These are phyloP conservation scores for Colletotrichum salicis DNA, from an alignment of 2,329 filamentous ascomycete genomes.

Conservation along the genomic window DNA sequence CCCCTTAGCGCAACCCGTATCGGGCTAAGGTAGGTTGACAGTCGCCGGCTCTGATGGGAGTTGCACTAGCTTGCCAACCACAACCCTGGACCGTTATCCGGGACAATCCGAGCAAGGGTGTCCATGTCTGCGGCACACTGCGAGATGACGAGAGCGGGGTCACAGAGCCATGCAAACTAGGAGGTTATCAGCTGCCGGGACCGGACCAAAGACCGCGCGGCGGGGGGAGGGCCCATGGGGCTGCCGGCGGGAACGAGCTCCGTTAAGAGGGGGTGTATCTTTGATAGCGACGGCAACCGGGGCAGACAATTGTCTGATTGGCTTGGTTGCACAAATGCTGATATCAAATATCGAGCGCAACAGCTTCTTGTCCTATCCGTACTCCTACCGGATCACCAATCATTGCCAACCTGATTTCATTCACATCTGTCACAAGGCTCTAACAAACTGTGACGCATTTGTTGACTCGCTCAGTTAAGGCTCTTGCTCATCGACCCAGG, in stretches of 20 bases:
- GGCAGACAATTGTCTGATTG: neutral
- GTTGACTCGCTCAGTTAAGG: neutral
- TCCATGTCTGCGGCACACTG: neutral
- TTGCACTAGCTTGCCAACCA: neutral
- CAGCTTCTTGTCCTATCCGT: neutral
- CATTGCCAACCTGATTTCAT: neutral
- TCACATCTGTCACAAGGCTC: neutral
- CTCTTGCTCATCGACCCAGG: too few relatives aligned
- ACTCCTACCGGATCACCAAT: neutral
- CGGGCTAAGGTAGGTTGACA: neutral
- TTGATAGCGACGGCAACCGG: neutral
- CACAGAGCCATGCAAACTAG: neutral
- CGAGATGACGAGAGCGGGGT: conserved; percentile 4
- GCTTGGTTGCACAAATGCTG: neutral
- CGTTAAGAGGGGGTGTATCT: neutral
- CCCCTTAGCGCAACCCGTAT: neutral
- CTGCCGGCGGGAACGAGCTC: neutral
- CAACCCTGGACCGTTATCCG: conserved; percentile 10
- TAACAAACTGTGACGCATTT: neutral
- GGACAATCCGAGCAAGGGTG: conserved; percentile 17
- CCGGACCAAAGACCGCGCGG: conserved; percentile 18
- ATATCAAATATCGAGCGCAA: neutral
- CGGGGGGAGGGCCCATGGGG: neutral
- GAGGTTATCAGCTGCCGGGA: conserved; percentile 13
- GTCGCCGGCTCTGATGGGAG: neutral